Evolutionary conservation across 441 rosid species (phyloP), one percentile per base, ranked within the genome.

Genomic region (Sinapis alba): DNA sequence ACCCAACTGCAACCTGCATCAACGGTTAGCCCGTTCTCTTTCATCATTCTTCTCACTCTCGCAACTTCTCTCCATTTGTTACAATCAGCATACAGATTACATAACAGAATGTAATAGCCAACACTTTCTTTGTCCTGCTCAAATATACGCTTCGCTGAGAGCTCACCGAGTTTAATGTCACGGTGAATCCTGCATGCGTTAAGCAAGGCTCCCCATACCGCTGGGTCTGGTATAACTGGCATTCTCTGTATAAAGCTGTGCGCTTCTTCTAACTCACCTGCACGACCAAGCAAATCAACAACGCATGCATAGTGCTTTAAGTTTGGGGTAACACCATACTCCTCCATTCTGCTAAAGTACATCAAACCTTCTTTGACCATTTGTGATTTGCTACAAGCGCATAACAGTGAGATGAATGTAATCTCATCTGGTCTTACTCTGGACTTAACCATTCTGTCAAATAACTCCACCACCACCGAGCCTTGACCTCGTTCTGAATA

Each of bases 1-100:
- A 92, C 92, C 98, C 98, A 94, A 81, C 99, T 89, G 83, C 98
- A 95, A 9, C 98, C 99, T 23, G 97, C 88, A 85, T 95, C 98
- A 79, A 87, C 78, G 9, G 79, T 86, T 72, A 95, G 85, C 64
- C 93, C 94, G 72, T 81, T 84, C 75, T 86, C 93, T 78, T 82
- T 88, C 98, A 95, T 92, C 69, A 73, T 80, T 70, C 81, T 84
- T 80, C 92, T 85, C 72, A 92, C 89, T 82, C 84, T 82, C 2
- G 90, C 90, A 79, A 90, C 92, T 75, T 85, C 86, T 78, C 85
- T 86, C 99, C 98, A 94, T 82, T 78, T 84, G 58, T 86, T 87
- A 81, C 84, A 78, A 45, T 86, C 88, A 32, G 89, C 87, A 78
- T 92, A 95, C 10, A 90, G 81, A 79, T 92, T 88, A 69, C 92